A percentile compares a stretch with the other conserved stretches of the same genome.
Evolutionary conservation across 2,329 filamentous ascomycete genomes (phyloP).

Genomic region (Monilinia fructigena): DNA sequence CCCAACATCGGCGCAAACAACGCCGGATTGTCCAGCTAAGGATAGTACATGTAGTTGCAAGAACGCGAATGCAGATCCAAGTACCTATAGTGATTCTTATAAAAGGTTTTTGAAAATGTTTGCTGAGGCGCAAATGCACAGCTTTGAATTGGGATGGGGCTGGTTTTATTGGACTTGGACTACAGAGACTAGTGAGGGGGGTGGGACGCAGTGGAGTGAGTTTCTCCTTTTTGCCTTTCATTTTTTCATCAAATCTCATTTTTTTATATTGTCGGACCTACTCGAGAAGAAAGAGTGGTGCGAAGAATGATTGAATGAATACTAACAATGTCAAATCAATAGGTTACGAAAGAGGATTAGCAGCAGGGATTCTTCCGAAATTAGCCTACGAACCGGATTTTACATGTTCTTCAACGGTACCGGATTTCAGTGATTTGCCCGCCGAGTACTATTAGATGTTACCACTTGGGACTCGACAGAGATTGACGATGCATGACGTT

Average conservation of each 20-base stretch:
- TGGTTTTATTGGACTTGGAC: slow-evolving; percentile 99
- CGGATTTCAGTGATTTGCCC: slow-evolving; percentile 52
- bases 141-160: slow-evolving; percentile 89
- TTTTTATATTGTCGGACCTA: slow-evolving; percentile 61
- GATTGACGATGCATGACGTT: neutral
- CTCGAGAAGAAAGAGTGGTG: neutral
- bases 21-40: slow-evolving; percentile 72
- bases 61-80: slow-evolving; percentile 70
- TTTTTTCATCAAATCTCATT: slow-evolving; percentile 47
- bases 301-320: neutral
- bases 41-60: slow-evolving; percentile 69
- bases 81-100: slow-evolving; percentile 68
- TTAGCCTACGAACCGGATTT: slow-evolving; percentile 72
- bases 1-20: slow-evolving; percentile 53
- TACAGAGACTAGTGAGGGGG: slow-evolving; percentile 65
- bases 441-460: slow-evolving; percentile 51
- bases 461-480: neutral
- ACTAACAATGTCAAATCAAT: neutral
- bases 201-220: slow-evolving; percentile 71
- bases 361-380: slow-evolving; percentile 69
- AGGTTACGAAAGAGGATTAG: slow-evolving; percentile 22
- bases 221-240: neutral
- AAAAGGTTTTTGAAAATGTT: slow-evolving; percentile 86
- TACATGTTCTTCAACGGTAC: slow-evolving; percentile 58
- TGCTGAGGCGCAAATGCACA: slow-evolving; percentile 92